Conservation (phyloP, 129 eudicot species). For the Oenanthe sinensis region DNA sequence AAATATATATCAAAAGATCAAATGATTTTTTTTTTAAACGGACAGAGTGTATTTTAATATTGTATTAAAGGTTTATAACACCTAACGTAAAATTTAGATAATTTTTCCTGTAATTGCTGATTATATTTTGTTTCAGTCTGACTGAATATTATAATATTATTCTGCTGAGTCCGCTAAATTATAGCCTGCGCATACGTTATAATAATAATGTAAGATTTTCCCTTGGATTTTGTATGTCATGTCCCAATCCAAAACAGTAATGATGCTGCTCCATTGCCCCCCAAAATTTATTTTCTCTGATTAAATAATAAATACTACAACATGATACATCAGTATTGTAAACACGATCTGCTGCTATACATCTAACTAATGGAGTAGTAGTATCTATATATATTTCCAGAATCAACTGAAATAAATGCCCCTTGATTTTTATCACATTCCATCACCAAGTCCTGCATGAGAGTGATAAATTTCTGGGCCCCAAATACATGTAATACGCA, state of each 20-base stretch:
- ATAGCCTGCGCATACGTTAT: not conserved
- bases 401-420: conserved; percentile 11
- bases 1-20: too few relatives aligned
- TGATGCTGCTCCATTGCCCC: not conserved
- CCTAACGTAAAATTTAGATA: too few relatives aligned
- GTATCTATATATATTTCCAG: not conserved
- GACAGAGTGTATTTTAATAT: too few relatives aligned
- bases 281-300: not conserved
- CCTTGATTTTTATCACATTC: conserved; percentile 13
- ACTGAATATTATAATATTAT: too few relatives aligned
- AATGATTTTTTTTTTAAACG: too few relatives aligned
- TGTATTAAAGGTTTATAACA: too few relatives aligned
- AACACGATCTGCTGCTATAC: conserved; percentile 2
- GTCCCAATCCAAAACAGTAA: conserved; percentile 7
- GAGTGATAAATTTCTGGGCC: conserved; percentile 12
- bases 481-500: not conserved
- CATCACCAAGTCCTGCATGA: conserved; percentile 17
- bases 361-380: not conserved
- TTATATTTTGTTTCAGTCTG: too few relatives aligned
- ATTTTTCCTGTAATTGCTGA: too few relatives aligned
- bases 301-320: not conserved
- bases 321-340: conserved; percentile 7
- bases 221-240: not conserved
- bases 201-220: not conserved
- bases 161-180: not conserved